Percentiles rank a stretch among this genome's conserved stretches.
Conservation (phyloP, 2,329 filamentous ascomycete species). For the Neocatenulostroma microsporum region DNA sequence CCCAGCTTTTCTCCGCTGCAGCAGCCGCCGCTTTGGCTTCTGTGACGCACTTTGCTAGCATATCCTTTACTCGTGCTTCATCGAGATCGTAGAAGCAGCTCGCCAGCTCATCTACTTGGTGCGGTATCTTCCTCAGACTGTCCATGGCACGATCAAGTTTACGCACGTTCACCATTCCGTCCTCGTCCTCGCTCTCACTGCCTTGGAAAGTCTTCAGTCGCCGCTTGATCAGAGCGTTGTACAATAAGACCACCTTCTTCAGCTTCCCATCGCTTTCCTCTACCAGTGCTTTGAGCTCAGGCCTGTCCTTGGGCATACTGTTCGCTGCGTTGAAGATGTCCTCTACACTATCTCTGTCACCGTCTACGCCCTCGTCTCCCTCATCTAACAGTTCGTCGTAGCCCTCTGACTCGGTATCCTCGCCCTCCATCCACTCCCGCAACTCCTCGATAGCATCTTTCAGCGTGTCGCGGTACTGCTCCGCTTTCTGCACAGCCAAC, state of each 20-base stretch:
- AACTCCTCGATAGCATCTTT: conserved; percentile 79
- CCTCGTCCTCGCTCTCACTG: conserved; percentile 10
- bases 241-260: conserved; percentile 60
- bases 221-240: conserved; percentile 61
- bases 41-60: conserved; percentile 53
- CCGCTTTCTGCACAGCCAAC: conserved; percentile 61
- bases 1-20: conserved; percentile 54
- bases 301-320: conserved; percentile 57
- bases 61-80: conserved; percentile 49
- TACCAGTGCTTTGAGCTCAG: conserved; percentile 58
- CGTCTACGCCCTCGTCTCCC: conserved; percentile 33
- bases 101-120: conserved; percentile 63
- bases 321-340: conserved; percentile 57
- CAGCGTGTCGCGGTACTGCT: conserved; percentile 65
- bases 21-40: conserved; percentile 52
- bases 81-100: conserved; percentile 65
- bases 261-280: conserved; percentile 57
- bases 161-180: conserved; percentile 16
- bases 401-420: conserved; percentile 40
- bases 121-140: conserved; percentile 53
- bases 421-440: conserved; percentile 72
- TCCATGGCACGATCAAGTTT: conserved; percentile 49
- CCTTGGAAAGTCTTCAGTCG: conserved; percentile 46
- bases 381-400: conserved; percentile 30
- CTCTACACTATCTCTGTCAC: conserved; percentile 51